Evolutionary conservation across 257 asterid genomes (phyloP), one percentile per base, ranked within the genome.

Genomic region (Solanum piurae): DNA sequence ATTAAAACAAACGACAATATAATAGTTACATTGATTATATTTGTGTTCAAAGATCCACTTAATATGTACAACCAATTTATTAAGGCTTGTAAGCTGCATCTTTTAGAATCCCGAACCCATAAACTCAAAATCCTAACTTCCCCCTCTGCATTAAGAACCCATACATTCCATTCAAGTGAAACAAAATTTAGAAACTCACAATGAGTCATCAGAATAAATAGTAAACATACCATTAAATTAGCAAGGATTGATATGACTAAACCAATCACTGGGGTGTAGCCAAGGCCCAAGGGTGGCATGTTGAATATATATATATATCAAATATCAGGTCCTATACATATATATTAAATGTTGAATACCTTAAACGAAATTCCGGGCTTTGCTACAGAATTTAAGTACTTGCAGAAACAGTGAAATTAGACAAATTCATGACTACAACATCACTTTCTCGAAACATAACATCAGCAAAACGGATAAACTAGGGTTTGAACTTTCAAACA

Each of bases 401-500:
- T 38, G 36, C 60, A 38, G 20, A 76, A n/a, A 12, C 21, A 40
- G n/a, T 76, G 23, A 76, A 38, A 40, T 25, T 12, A 40, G 21
- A 76, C 13, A 7, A 7, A 20, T 25, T 77, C 84, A 40, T 38
- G 21, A 75, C 5, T 12, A 23, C 58, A 77, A 44, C 58, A 7
- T 25, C 64, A 79, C 52, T 79, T 79, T 79, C 4, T 21, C 66
- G 14, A 79, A 79, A 79, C 12, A 49, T 79, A 79, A 14, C 18
- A 76, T 27, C 12, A 68, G 21, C 3, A 27, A 72, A 36, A 31
- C 23, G 62, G 52, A 27, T 6, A 74, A 38, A 42, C 69, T 84
- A 88, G 90, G 86, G 88, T 88, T 74, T 84, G 55, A 55, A 83
- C 52, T 58, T 49, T 33, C 14, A n/a, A 55, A 40, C 21, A 68